Conservation (phyloP, 805 yeast species). For the Sungouiozyma intestinalis region DNA sequence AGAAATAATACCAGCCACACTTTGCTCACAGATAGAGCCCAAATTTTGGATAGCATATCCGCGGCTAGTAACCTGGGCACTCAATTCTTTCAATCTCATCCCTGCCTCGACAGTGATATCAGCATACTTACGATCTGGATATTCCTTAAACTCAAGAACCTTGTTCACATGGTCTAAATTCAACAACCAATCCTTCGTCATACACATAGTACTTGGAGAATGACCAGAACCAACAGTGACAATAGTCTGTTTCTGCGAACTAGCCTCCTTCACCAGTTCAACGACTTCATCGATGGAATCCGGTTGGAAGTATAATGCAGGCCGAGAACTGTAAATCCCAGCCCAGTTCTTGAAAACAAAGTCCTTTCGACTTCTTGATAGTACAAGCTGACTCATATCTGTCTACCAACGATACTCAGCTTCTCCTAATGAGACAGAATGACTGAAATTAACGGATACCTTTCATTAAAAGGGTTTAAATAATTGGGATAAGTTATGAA, state of each 20-base stretch:
- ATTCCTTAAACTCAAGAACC: conserved; percentile 36
- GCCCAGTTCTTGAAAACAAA: conserved; percentile 61
- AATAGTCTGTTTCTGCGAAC: conserved; percentile 47
- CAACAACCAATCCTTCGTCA: conserved; percentile 81
- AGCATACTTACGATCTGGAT: conserved; percentile 55
- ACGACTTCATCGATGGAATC: conserved; percentile 53
- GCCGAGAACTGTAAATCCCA: conserved; percentile 68
- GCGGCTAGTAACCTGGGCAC: conserved; percentile 48
- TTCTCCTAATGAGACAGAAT: too few species aligned
- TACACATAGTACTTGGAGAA: conserved; percentile 84
- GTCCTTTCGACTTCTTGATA: conserved; percentile 18
- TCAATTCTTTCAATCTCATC: conserved; percentile 63
- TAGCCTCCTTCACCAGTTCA: conserved; percentile 57
- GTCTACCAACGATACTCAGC: too few species aligned
- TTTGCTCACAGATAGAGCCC: conserved; percentile 90
- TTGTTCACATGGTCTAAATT: conserved; percentile 66
- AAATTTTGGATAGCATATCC: conserved; percentile 80
- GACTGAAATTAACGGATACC: too few species aligned
- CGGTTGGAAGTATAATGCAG: conserved; percentile 77
- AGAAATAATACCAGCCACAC: conserved; percentile 89
- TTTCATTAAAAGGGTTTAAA: not conserved
- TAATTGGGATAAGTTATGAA: too few species aligned
- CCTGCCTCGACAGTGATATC: conserved; percentile 97
- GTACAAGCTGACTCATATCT: conserved; percentile 2
- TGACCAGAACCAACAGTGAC: conserved; percentile 90